Percentiles rank a stretch among this genome's conserved stretches.
Evolutionary conservation across 2,329 filamentous ascomycete species (phyloP).

Genomic region (Thermoascus crustaceus): DNA sequence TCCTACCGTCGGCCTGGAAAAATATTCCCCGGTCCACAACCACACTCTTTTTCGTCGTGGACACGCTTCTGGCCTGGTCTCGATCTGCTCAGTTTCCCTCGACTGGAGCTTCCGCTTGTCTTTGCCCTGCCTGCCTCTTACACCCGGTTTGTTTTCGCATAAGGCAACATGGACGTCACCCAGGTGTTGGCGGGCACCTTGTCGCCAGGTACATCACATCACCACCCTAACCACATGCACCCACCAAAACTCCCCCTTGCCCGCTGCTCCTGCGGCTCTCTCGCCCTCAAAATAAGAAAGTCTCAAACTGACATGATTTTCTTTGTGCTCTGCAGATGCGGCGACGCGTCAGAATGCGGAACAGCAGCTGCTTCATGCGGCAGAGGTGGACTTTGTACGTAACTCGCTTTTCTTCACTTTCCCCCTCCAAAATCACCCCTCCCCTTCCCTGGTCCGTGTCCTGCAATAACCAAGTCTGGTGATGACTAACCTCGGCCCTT

Average conservation of each 20-base stretch:
- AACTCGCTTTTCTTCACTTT: conserved; percentile 24
- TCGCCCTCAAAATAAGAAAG: conserved; percentile 6
- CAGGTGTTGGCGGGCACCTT: conserved; percentile 95
- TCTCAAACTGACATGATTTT: conserved; percentile 28
- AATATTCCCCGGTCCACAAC: conserved; percentile 13
- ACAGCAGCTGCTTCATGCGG: conserved; percentile 85
- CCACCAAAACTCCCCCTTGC: conserved; percentile 12
- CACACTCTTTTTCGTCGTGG: conserved; percentile 17
- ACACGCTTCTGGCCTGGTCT: conserved; percentile 8
- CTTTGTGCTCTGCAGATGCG: conserved; percentile 57
- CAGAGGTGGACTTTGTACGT: conserved; percentile 90
- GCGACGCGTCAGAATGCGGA: conserved; percentile 83
- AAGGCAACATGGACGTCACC: conserved; percentile 85
- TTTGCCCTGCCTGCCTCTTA: conserved; percentile 9
- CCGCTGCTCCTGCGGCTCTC: conserved; percentile 9
- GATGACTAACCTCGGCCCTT: conserved; percentile 19
- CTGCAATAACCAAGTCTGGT: background rate
- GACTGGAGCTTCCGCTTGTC: conserved; percentile 15
- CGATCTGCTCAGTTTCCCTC: conserved; percentile 11
- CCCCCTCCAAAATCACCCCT: conserved; percentile 9
- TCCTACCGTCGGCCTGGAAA: conserved; percentile 12
- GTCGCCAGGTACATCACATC: conserved; percentile 92
- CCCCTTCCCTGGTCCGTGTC: conserved; percentile 10
- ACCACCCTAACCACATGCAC: no score
- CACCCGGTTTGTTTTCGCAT: conserved; percentile 9